Evolutionary conservation across 495 filamentous ascomycete genomes (phyloP).

Genomic region (Aspergillus saccharolyticus): DNA sequence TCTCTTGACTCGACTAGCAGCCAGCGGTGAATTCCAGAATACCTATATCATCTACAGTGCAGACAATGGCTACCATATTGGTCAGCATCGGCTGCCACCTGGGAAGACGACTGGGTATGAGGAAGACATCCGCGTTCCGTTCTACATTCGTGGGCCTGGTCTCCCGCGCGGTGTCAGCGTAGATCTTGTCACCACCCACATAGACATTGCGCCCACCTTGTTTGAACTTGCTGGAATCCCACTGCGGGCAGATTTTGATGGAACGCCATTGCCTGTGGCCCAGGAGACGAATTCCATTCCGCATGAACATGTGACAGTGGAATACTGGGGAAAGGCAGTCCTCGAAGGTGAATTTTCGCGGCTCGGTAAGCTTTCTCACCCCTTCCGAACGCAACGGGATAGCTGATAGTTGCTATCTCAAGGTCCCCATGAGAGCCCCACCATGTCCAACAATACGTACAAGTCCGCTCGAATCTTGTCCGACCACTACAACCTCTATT

Average conservation of each 20-base stretch:
- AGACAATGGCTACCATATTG: conserved; percentile 73
- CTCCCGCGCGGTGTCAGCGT: conserved; percentile 39
- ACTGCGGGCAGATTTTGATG: conserved; percentile 44
- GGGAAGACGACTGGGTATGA: conserved; percentile 70
- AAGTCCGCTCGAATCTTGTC: conserved; percentile 56
- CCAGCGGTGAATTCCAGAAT: conserved; percentile 53
- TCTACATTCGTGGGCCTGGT: conserved; percentile 57
- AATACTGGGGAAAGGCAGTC: conserved; percentile 56
- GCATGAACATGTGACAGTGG: conserved; percentile 63
- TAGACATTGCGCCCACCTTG: conserved; percentile 57
- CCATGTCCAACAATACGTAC: conserved; percentile 55
- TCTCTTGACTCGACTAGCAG: conserved; percentile 48
- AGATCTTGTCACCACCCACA: conserved; percentile 53
- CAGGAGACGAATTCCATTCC: conserved; percentile 29
- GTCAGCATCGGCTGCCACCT: conserved; percentile 66
- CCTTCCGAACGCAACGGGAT: not conserved
- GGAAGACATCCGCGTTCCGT: conserved; percentile 68
- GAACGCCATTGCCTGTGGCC: conserved; percentile 33
- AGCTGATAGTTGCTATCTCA: not conserved
- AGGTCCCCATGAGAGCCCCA: conserved; percentile 21
- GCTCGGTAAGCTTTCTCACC: conserved; percentile 27
- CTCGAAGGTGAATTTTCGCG: conserved; percentile 42
- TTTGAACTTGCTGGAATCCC: conserved; percentile 38
- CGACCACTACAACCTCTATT: conserved; percentile 53
- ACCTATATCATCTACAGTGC: conserved; percentile 69